These are phyloP conservation scores for Odonthalia washingtoniensis DNA, from an alignment of 31 red algal genomes.

Conservation along the genomic window DNA sequence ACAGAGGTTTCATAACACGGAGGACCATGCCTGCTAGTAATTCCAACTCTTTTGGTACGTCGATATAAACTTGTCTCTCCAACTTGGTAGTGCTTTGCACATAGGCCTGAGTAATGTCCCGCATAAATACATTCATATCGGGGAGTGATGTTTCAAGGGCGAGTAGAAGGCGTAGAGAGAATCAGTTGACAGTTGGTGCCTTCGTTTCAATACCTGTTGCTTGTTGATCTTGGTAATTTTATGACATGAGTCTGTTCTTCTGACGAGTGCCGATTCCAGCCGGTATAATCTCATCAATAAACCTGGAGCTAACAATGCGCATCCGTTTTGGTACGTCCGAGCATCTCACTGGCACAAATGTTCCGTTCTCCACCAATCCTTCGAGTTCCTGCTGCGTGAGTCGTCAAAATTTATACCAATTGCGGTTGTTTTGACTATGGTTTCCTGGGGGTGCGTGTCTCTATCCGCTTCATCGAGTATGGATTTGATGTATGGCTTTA, in stretches of 20 bases:
- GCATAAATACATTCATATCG: slow-evolving; percentile 11
- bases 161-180: background rate
- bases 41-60: slow-evolving; percentile 1
- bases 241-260: background rate
- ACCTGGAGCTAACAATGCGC: slow-evolving; percentile 26
- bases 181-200: slow-evolving; percentile 5
- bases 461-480: background rate
- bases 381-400: slow-evolving; percentile 18
- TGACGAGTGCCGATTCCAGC: background rate
- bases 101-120: background rate
- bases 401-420: background rate
- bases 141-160: background rate
- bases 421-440: background rate
- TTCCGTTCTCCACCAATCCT: slow-evolving; percentile 35
- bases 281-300: background rate
- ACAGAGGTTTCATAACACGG: background rate
- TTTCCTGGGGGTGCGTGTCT: background rate
- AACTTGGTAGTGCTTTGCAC: background rate
- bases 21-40: background rate
- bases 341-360: slow-evolving; percentile 26
- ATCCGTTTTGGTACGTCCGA: slow-evolving; percentile 2
- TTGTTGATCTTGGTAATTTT: background rate
- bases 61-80: background rate
- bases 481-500: slow-evolving; percentile 22
- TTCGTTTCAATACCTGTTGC: background rate